Conservation (phyloP, 371 early-diverging fungal genomes). For the Umbelopsis sp. region DNA sequence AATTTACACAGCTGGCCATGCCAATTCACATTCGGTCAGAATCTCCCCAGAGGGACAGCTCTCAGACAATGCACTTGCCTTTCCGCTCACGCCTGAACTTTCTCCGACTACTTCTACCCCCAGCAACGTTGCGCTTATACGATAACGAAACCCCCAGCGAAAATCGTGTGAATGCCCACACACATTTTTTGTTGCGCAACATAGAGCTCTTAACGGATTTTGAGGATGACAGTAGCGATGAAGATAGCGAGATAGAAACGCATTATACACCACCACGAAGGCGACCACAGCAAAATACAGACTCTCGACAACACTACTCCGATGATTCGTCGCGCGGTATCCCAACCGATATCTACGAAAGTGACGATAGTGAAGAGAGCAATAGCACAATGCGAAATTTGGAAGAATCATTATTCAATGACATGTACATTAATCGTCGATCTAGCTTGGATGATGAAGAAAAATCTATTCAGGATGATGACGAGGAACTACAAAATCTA, state of each 20-base stretch:
- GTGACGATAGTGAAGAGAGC: neutral
- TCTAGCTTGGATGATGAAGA: slow-evolving; percentile 3
- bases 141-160: neutral
- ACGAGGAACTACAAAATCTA: neutral
- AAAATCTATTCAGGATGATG: slow-evolving; percentile 7
- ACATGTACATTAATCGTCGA: neutral
- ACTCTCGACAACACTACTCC: neutral
- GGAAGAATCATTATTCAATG: neutral
- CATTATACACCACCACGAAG: neutral
- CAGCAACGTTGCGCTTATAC: neutral
- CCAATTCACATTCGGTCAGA: neutral
- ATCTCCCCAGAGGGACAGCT: neutral
- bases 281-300: neutral
- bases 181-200: neutral
- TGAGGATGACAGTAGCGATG: slow-evolving; percentile 4
- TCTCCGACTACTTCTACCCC: slow-evolving; percentile 17
- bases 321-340: neutral
- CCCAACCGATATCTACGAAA: neutral
- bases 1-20: neutral
- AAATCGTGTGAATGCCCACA: neutral
- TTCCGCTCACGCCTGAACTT: neutral
- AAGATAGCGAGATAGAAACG: slow-evolving; percentile 1
- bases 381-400: neutral
- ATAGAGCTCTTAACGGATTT: neutral
- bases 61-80: neutral